Percentiles rank a stretch among this genome's conserved stretches.
These are phyloP conservation scores for Cladorrhinum sp. DNA, from an alignment of 2,329 filamentous ascomycete genomes.

Conservation along the genomic window DNA sequence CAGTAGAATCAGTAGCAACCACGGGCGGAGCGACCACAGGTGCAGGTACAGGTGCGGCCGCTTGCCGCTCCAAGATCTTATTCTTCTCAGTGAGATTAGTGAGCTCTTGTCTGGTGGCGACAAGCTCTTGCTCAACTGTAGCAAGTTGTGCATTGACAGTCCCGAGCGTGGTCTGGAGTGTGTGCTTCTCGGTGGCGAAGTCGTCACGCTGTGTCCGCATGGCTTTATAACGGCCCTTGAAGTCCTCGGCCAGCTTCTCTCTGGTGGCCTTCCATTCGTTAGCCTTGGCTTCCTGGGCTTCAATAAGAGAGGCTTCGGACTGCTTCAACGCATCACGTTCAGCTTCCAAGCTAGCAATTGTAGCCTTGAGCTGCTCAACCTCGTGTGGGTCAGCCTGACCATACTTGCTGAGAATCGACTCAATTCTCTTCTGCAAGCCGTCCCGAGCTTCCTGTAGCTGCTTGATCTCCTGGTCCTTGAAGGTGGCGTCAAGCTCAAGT, in stretches of 20 bases:
- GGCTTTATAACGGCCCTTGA: conserved; percentile 58
- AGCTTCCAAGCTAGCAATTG: conserved; percentile 62
- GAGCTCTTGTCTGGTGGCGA: conserved; percentile 43
- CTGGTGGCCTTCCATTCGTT: conserved; percentile 51
- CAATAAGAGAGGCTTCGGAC: conserved; percentile 49
- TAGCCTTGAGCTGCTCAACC: conserved; percentile 82
- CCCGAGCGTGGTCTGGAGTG: conserved; percentile 50
- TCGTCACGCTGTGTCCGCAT: conserved; percentile 54
- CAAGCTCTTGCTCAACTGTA: conserved; percentile 50
- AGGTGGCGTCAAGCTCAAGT: conserved; percentile 75
- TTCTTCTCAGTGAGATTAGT: conserved; percentile 36
- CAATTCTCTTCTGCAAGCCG: conserved; percentile 91
- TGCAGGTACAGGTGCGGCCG: conserved; percentile 41
- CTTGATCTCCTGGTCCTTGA: conserved; percentile 83
- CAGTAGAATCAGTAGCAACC: conserved; percentile 40
- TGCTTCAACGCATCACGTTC: conserved; percentile 60
- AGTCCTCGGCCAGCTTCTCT: conserved; percentile 57
- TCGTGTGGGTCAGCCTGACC: conserved; percentile 93
- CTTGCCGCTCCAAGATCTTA: conserved; percentile 41
- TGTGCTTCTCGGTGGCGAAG: conserved; percentile 49
- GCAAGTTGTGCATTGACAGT: conserved; percentile 41
- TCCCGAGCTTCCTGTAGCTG: conserved; percentile 89
- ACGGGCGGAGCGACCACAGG: conserved; percentile 26
- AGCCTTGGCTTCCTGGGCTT: conserved; percentile 56
- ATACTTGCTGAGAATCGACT: conserved; percentile 94